Base-by-base conservation (phyloP, 2,329 filamentous ascomycete species). In the Cadophora gregata region DNA sequence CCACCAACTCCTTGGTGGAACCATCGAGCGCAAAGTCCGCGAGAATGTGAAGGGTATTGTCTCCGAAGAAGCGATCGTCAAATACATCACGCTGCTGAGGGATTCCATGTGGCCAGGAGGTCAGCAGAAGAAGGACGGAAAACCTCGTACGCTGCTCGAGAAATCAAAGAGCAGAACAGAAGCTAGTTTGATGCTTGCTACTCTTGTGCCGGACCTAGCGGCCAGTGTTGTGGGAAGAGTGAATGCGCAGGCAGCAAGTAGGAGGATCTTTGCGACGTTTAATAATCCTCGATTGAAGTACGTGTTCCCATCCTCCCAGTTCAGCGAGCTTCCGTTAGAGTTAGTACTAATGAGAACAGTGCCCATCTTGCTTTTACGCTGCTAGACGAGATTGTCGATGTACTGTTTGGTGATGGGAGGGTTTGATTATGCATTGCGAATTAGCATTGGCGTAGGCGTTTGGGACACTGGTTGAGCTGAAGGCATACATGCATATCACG, bases 1-100 rank as follows among this genome's bases (percentile, higher is more conserved):
- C 24, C 96, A 99, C 76, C 96, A 99, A 78, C 86, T 99, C 6
- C 88, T 99, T 0, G 96, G 96, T 16, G 95, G 96, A 25, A 98
- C 96, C 0, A 96, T 99, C 69, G 96, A 99, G 80, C 90, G 94
- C 67, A 97, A 97, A 79, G 91, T 98, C 33, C 89, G 96, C 24
- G 96, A 99, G 67, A 91, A 89, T 63, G 90, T 93, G 50, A 90
- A 88, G 71, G 82, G 85, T 51, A 81, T 96, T 0, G 81, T 93
- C 0, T 88, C 92, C 66, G 94, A 97, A 71, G 91, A 96, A 24
- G 89, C 89, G 3, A 80, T 98, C 10, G 82, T 95, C 50, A 87
- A 86, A 65, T 97, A 96, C 76, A 83, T 98, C 38, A 83, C 85
- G 27, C 80, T 93, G 64, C 78, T 95, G n/a, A 90, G 87, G 71